A percentile compares a stretch with the other conserved stretches of the same genome.
Conservation (phyloP, 83 land plant species). For the Picea abies region DNA sequence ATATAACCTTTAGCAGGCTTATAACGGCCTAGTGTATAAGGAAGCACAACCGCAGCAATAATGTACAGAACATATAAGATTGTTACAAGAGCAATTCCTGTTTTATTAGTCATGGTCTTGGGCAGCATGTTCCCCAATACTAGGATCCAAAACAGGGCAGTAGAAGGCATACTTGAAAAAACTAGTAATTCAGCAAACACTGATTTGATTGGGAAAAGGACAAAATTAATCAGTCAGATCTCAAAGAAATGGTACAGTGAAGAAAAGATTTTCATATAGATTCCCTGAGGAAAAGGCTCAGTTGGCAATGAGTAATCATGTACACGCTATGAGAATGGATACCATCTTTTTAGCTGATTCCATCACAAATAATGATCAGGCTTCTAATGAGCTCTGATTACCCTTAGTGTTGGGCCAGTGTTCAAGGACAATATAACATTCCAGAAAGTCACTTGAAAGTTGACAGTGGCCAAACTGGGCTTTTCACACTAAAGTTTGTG, state of each 20-base stretch:
- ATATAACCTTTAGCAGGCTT: not conserved
- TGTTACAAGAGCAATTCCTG: not conserved
- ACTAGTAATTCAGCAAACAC: slow-evolving; percentile 8
- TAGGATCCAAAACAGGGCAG: slow-evolving; percentile 8
- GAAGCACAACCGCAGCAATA: slow-evolving; percentile 8
- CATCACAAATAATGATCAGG: slow-evolving; percentile 9
- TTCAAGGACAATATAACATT: slow-evolving; percentile 10
- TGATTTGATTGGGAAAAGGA: slow-evolving; percentile 1
- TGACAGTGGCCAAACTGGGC: slow-evolving; percentile 4
- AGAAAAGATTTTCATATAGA: slow-evolving; percentile 10
- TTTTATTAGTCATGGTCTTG: slow-evolving; percentile 9
- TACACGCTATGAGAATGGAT: slow-evolving; percentile 7
- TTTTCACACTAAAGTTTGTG: not conserved
- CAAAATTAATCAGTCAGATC: slow-evolving; percentile 15
- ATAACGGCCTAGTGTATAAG: not conserved
- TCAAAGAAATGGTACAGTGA: slow-evolving; percentile 11
- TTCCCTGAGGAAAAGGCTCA: slow-evolving; percentile 5
- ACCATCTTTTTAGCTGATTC: slow-evolving; percentile 1
- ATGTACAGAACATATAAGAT: slow-evolving; percentile 3
- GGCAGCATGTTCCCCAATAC: slow-evolving; percentile 3
- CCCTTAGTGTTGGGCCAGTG: slow-evolving; percentile 3
- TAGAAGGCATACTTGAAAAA: slow-evolving; percentile 3
- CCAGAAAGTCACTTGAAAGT: slow-evolving; percentile 10
- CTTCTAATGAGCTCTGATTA: slow-evolving; percentile 10
- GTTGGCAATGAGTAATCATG: slow-evolving; percentile 12